Conservation (phyloP, 495 filamentous ascomycete species). For the Aspergillus sclerotioniger region DNA sequence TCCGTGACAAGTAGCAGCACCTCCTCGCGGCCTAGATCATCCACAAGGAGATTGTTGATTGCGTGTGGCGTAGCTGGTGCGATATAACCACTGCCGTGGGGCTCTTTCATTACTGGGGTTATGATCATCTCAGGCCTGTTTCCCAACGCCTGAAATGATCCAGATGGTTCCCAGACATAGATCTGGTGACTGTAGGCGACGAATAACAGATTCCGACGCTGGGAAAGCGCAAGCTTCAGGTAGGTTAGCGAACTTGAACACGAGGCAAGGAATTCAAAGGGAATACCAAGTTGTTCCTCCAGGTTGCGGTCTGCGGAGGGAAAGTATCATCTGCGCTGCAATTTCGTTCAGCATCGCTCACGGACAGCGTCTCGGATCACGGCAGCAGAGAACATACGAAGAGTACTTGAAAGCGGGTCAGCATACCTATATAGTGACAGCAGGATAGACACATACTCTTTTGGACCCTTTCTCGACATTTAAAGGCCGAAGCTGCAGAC, state of each 20-base stretch:
- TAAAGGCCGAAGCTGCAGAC: conserved; percentile 29
- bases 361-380: neutral
- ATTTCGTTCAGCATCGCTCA: conserved; percentile 9
- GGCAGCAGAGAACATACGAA: conserved; percentile 17
- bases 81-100: conserved; percentile 52
- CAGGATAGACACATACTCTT: conserved; percentile 29
- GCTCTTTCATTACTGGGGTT: conserved; percentile 53
- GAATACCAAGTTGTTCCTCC: conserved; percentile 53
- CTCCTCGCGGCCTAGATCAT: conserved; percentile 77
- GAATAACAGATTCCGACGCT: conserved; percentile 68
- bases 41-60: conserved; percentile 76
- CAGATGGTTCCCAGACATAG: conserved; percentile 69
- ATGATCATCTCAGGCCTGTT: conserved; percentile 63
- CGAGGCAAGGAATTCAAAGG: neutral
- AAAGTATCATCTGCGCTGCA: conserved; percentile 30
- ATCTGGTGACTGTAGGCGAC: conserved; percentile 70
- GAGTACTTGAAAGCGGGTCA: conserved; percentile 19
- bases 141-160: conserved; percentile 62
- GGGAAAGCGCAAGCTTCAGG: conserved; percentile 52
- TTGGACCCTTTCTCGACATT: conserved; percentile 36
- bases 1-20: conserved; percentile 75
- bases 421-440: neutral
- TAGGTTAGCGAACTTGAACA: neutral
- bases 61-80: conserved; percentile 59
- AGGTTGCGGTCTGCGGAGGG: conserved; percentile 35